Evolutionary conservation across 2,329 filamentous ascomycete genomes (phyloP).

Genomic region (Lasiodiplodia theobromae): DNA sequence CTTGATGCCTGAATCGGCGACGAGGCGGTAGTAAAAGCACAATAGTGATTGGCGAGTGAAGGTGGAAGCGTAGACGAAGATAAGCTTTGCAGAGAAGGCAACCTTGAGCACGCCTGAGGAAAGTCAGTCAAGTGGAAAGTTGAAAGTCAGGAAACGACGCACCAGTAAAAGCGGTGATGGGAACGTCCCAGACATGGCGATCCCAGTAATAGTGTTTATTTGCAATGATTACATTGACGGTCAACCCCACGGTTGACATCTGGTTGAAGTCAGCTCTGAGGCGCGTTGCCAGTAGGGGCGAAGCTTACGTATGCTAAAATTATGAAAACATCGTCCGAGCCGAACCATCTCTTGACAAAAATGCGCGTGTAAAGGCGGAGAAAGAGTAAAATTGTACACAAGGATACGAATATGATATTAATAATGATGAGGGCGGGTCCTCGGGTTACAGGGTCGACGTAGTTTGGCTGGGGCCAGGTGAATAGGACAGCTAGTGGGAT

Average conservation of each 20-base stretch:
- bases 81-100: slow-evolving; percentile 51
- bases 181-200: slow-evolving; percentile 53
- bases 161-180: slow-evolving; percentile 36
- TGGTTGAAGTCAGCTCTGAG: slow-evolving; percentile 32
- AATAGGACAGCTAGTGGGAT: slow-evolving; percentile 44
- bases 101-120: slow-evolving; percentile 42
- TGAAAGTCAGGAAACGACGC: neutral
- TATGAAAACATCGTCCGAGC: slow-evolving; percentile 52
- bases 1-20: slow-evolving; percentile 48
- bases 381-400: slow-evolving; percentile 46
- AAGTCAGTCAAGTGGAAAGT: neutral
- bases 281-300: neutral
- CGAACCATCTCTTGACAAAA: slow-evolving; percentile 51
- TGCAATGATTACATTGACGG: slow-evolving; percentile 50
- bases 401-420: slow-evolving; percentile 47
- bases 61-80: slow-evolving; percentile 51
- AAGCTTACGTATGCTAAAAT: slow-evolving; percentile 47
- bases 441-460: slow-evolving; percentile 49
- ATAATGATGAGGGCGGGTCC: slow-evolving; percentile 50
- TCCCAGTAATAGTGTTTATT: slow-evolving; percentile 52
- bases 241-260: slow-evolving; percentile 49
- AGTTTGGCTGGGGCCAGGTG: slow-evolving; percentile 51
- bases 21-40: slow-evolving; percentile 55
- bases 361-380: slow-evolving; percentile 51
- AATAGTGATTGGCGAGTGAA: slow-evolving; percentile 55